phyloP scores from a whole-genome alignment of 129 eudicot species.

The Lactuca saligna region DNA sequence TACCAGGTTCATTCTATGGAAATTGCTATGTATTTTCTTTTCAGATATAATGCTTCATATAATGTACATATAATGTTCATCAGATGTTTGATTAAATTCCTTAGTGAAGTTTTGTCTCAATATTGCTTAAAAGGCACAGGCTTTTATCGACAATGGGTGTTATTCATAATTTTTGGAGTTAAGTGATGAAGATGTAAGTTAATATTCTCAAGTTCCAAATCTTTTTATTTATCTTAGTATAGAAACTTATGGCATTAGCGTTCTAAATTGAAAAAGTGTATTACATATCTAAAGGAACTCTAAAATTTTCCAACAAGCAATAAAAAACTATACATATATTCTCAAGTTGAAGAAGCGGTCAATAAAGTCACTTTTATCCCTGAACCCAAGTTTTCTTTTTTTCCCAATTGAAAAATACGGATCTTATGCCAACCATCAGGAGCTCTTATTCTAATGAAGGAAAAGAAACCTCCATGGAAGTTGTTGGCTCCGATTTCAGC shows the following conservation, averaged over 20 bases:
- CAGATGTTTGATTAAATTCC: no score
- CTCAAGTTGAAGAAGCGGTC: slow-evolving; percentile 73
- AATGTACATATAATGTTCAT: no score
- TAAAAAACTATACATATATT: slow-evolving; percentile 74
- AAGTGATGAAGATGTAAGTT: slow-evolving; percentile 92
- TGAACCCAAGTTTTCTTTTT: slow-evolving; percentile 75
- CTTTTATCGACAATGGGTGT: no score
- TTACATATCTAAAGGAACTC: slow-evolving; percentile 84
- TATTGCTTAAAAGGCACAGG: no score
- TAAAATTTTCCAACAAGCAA: slow-evolving; percentile 90
- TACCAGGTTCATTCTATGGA: no score
- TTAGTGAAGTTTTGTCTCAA: no score
- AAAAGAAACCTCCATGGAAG: no score
- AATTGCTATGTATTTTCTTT: no score
- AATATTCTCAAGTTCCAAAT: background rate
- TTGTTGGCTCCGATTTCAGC: no score
- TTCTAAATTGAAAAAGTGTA: slow-evolving; percentile 89
- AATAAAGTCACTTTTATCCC: slow-evolving; percentile 74
- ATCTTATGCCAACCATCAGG: slow-evolving; percentile 67
- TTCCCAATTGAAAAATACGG: slow-evolving; percentile 91
- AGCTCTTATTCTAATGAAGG: slow-evolving; percentile 36
- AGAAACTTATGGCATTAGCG: background rate
- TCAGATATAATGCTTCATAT: no score
- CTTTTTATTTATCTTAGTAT: background rate
- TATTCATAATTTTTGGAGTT: slow-evolving; percentile 37